A percentile compares a stretch with the other conserved stretches of the same genome.
Evolutionary conservation across 176 grass and related monocot species (phyloP).

Genomic region (Ampelocalamus luodianensis): DNA sequence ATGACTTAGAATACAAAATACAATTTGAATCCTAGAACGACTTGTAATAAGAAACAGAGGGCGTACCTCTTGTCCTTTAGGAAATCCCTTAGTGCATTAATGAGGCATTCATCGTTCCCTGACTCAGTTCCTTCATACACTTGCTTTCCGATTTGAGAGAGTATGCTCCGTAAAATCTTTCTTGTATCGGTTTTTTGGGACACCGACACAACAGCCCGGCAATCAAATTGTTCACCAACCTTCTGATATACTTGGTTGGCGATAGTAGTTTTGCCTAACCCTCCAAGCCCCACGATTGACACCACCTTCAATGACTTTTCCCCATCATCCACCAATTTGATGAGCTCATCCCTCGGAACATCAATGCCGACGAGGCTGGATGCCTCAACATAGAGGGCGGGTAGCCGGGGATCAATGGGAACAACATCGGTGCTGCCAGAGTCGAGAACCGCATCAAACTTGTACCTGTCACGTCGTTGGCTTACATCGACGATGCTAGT

Average conservation of each 20-base stretch:
- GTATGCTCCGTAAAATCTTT: slow-evolving; percentile 32
- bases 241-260: slow-evolving; percentile 43
- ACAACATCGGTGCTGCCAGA: neutral
- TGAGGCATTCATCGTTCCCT: slow-evolving; percentile 20
- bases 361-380: slow-evolving; percentile 21
- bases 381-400: slow-evolving; percentile 25
- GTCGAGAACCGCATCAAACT: neutral
- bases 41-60: no score
- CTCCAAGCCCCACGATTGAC: slow-evolving; percentile 48
- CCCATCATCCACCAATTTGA: slow-evolving; percentile 23
- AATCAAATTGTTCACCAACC: slow-evolving; percentile 15
- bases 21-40: no score
- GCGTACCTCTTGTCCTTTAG: slow-evolving; percentile 50
- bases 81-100: slow-evolving; percentile 39
- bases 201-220: neutral
- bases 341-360: slow-evolving; percentile 35
- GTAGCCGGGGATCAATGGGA: slow-evolving; percentile 1
- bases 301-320: slow-evolving; percentile 31
- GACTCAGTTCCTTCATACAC: no score
- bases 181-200: slow-evolving; percentile 34
- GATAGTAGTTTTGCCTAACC: slow-evolving; percentile 51
- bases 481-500: neutral
- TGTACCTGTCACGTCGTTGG: slow-evolving; percentile 31
- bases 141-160: neutral
- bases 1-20: no score